A percentile compares a stretch with the other conserved stretches of the same genome.
Evolutionary conservation across 192 early-diverging fungal genomes (phyloP).

Genomic region (Powellomyces hirtus): DNA sequence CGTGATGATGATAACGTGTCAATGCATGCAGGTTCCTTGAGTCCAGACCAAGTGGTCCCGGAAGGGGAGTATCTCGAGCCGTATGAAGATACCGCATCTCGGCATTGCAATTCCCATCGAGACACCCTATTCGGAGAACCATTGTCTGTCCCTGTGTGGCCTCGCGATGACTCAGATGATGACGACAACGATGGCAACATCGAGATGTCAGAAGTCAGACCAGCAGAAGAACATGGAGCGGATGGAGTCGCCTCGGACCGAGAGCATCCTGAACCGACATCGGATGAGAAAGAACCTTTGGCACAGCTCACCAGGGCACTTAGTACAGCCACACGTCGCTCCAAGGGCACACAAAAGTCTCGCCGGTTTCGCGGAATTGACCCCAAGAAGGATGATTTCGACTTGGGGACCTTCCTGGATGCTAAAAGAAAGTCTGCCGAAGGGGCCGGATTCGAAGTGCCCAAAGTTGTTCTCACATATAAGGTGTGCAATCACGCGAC

Average conservation of each 20-base stretch:
- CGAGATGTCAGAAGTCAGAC: not conserved
- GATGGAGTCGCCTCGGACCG: not conserved
- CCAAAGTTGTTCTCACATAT: conserved; percentile 14
- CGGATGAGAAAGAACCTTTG: not conserved
- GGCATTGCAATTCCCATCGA: not conserved
- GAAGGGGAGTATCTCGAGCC: not conserved
- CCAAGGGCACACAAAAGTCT: not conserved
- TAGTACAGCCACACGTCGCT: not conserved
- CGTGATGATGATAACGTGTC: not conserved
- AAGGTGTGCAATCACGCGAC: too few species aligned
- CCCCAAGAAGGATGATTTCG: conserved; percentile 19
- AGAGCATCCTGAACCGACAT: not conserved
- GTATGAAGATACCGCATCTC: not conserved
- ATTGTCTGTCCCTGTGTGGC: not conserved
- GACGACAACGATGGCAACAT: not conserved
- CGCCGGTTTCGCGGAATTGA: conserved; percentile 4
- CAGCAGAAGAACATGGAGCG: not conserved
- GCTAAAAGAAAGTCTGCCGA: not conserved
- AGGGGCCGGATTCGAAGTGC: conserved; percentile 17
- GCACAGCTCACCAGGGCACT: not conserved
- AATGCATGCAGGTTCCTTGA: not conserved
- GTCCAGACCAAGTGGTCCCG: not conserved
- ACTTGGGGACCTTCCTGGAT: conserved; percentile 4
- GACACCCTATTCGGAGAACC: conserved; percentile 7
- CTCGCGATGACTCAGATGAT: not conserved